Percentiles rank a stretch among this genome's conserved stretches.
Evolutionary conservation across 2,329 filamentous ascomycete species (phyloP).

Genomic region (Aspergillus felis): DNA sequence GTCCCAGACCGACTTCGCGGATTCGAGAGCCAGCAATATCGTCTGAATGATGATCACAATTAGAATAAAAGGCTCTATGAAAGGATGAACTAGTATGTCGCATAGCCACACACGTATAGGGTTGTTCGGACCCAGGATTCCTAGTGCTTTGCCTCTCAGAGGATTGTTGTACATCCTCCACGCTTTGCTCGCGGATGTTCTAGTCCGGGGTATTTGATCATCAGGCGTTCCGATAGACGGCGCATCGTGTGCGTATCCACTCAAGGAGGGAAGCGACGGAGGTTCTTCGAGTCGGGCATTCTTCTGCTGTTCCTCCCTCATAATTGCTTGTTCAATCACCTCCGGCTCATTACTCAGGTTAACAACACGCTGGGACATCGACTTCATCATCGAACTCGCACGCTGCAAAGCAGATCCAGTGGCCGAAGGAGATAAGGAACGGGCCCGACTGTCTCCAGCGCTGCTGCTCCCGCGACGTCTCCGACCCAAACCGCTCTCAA

Average conservation of each 20-base stretch:
- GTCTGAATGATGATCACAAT: constrained; percentile 85
- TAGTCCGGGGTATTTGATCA: constrained; percentile 35
- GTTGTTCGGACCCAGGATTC: constrained; percentile 78
- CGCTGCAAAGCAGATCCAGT: constrained; percentile 60
- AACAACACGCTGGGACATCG: constrained; percentile 95
- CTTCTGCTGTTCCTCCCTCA: constrained; percentile 53
- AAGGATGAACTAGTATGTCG: constrained; percentile 78
- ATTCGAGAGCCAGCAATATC: constrained; percentile 80
- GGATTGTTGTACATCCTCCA: constrained; percentile 61
- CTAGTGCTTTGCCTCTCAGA: constrained; percentile 78
- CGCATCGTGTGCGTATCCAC: constrained; percentile 44
- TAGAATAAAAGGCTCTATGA: constrained; percentile 81
- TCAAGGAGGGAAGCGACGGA: constrained; percentile 47
- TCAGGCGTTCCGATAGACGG: constrained; percentile 29
- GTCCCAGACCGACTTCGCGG: constrained; percentile 66
- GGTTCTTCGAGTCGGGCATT: constrained; percentile 51
- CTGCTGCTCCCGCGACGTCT: constrained; percentile 55
- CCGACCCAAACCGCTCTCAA: constrained; percentile 57
- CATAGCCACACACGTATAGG: constrained; percentile 70
- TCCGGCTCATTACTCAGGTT: constrained; percentile 94
- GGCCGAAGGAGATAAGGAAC: constrained; percentile 61
- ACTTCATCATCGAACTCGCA: constrained; percentile 71
- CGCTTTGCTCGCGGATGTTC: constrained; percentile 36
- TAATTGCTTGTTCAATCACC: constrained; percentile 67
- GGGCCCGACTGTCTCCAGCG: constrained; percentile 30